These are phyloP conservation scores for Amesomyces nigricolor DNA, from an alignment of 2,329 filamentous ascomycete species.

Conservation along the genomic window DNA sequence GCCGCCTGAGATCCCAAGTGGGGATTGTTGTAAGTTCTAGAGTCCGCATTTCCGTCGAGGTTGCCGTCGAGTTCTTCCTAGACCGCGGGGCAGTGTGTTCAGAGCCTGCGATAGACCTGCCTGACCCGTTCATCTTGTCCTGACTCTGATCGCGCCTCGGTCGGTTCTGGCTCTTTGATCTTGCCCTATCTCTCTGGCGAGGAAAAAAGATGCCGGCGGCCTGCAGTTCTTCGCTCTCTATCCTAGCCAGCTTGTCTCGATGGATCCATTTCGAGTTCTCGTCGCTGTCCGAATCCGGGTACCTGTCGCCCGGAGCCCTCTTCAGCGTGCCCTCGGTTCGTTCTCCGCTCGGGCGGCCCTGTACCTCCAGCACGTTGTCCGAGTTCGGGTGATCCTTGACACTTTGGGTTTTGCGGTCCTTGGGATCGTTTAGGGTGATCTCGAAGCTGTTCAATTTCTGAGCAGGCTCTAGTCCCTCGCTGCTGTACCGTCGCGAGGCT, in stretches of 20 bases:
- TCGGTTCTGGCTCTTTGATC: conserved; percentile 39
- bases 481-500: conserved; percentile 11
- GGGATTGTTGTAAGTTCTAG: conserved; percentile 38
- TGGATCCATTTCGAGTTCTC: conserved; percentile 79
- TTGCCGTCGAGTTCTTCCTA: conserved; percentile 44
- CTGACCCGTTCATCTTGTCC: conserved; percentile 32
- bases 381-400: conserved; percentile 38
- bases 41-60: conserved; percentile 35
- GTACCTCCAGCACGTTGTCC: conserved; percentile 43
- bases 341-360: conserved; percentile 26
- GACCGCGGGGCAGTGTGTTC: conserved; percentile 30
- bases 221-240: conserved; percentile 74
- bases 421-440: conserved; percentile 18
- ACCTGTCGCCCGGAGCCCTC: conserved; percentile 29
- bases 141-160: conserved; percentile 30
- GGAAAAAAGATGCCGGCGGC: conserved; percentile 66
- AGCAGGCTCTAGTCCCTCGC: conserved; percentile 16
- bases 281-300: conserved; percentile 31
- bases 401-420: conserved; percentile 35
- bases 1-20: conserved; percentile 67
- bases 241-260: conserved; percentile 73
- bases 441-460: conserved; percentile 18
- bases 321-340: conserved; percentile 22
- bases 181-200: conserved; percentile 47
- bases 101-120: conserved; percentile 31